Evolutionary conservation across 2,329 filamentous ascomycete genomes (phyloP), one percentile per base, ranked within the genome.

Genomic region (Beauveria sp.): DNA sequence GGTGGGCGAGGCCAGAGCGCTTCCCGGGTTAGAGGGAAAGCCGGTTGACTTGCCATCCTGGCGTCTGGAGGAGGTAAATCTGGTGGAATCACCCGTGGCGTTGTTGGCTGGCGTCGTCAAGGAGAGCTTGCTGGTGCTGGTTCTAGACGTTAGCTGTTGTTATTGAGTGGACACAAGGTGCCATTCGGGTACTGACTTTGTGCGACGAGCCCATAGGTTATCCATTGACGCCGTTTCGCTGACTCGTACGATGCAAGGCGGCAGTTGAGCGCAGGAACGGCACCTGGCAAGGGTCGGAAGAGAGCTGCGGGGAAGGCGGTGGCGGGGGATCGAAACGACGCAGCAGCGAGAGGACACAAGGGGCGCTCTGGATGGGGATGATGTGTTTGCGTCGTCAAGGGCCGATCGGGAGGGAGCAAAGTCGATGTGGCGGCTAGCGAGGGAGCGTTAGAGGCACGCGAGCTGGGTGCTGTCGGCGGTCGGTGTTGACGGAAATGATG

Each of bases 41-140:
- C 91, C 88, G 74, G 91, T 95, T 65, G 83, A 80, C 74, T 87
- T 88, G 71, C 86, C 87, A 73, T 92, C 88, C 73, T 90, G 89
- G 75, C 91, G 87, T 80, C 91, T 90, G 63, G 87, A 82, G 68
- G 84, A 80, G 68, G 74, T 74, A 72, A 83, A 85, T 78, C 89
- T 87, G 81, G 76, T 75, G 81, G 79, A 74, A 79, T 77, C 78
- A 79, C 80, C 74, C 72, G 73, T 72, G 67, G 83, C 80, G 73
- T 70, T 82, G 79, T 80, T 77, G 71, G 84, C 84, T 72, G 85
- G 80, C 73, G 90, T 96, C 69, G 91, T 88, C 66, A 98, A 83
- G 68, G 92, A 96, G 77, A 97, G 89, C 81, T 96, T 98, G 83
- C 86, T 90, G 77, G 85, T 85, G 81, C 89, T 95, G n/a, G 22